phyloP scores from a whole-genome alignment of 495 filamentous ascomycete genomes.

The Letharia lupina region DNA sequence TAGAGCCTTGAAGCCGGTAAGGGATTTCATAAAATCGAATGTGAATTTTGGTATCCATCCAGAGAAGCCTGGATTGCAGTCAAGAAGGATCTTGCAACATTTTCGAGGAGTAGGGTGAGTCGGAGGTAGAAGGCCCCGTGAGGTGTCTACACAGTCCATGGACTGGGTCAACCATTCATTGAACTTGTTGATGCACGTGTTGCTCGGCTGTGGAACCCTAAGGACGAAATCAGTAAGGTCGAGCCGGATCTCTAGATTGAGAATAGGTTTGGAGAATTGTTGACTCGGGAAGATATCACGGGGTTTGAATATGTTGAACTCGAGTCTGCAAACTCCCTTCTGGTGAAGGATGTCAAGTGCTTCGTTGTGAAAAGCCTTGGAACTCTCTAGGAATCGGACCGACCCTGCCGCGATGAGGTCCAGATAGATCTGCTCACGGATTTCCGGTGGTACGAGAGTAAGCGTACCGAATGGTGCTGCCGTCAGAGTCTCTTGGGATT shows the following conservation, averaged over 20 bases:
- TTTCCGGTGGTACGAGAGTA: background rate
- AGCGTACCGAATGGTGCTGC: background rate
- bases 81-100: background rate
- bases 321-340: background rate
- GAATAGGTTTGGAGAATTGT: background rate
- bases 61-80: background rate
- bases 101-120: background rate
- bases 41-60: background rate
- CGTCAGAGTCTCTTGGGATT: background rate
- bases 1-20: background rate
- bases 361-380: background rate
- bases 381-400: background rate
- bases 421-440: background rate
- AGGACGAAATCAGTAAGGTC: background rate
- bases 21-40: background rate
- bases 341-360: background rate
- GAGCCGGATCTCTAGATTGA: background rate
- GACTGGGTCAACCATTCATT: background rate
- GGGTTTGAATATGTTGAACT: background rate
- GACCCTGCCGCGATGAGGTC: background rate
- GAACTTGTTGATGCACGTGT: background rate
- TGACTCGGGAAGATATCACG: background rate
- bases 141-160: background rate
- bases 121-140: background rate
- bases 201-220: too few species aligned